Conservation (phyloP, 2,329 filamentous ascomycete genomes). For the Fusarium bactridioides region DNA sequence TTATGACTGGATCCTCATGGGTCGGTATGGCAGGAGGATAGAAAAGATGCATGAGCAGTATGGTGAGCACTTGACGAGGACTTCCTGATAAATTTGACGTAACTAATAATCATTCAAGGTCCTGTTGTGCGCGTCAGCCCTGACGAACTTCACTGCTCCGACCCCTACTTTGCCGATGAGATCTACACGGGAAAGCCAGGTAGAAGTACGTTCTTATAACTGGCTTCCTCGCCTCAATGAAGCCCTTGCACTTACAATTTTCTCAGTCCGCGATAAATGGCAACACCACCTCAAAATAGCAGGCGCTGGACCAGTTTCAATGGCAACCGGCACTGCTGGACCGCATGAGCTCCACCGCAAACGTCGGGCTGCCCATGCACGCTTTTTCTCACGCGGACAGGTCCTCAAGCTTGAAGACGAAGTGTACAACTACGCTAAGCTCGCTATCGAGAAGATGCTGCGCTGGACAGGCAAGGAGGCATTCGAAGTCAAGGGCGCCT, state of each 20-base stretch:
- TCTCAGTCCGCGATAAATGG: constrained; percentile 37
- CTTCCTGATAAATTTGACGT: rapidly evolving
- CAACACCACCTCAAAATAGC: constrained; percentile 27
- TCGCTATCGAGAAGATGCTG: constrained; percentile 45
- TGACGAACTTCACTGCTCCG: constrained; percentile 49
- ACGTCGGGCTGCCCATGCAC: constrained; percentile 42
- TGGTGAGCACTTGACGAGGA: constrained; percentile 31
- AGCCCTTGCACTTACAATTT: background rate
- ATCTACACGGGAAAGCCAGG: constrained; percentile 45
- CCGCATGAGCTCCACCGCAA: constrained; percentile 46
- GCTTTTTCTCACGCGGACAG: constrained; percentile 47
- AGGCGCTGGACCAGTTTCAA: constrained; percentile 20
- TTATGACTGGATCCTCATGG: constrained; percentile 48
- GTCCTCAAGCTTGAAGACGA: constrained; percentile 43
- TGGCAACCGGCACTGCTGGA: background rate
- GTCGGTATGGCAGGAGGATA: constrained; percentile 48
- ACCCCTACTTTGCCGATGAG: constrained; percentile 48
- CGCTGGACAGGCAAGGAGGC: constrained; percentile 30
- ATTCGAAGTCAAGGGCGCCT: constrained; percentile 47
- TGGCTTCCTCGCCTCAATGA: background rate
- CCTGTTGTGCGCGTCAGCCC: constrained; percentile 52
- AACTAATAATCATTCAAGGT: constrained; percentile 16
- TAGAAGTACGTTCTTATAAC: background rate
- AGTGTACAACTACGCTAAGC: constrained; percentile 34
- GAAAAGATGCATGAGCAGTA: constrained; percentile 49